A percentile compares a stretch with the other conserved stretches of the same genome.
Evolutionary conservation across 352 stramenopile species (phyloP).

Genomic region (Halophytophthora polymorphica): DNA sequence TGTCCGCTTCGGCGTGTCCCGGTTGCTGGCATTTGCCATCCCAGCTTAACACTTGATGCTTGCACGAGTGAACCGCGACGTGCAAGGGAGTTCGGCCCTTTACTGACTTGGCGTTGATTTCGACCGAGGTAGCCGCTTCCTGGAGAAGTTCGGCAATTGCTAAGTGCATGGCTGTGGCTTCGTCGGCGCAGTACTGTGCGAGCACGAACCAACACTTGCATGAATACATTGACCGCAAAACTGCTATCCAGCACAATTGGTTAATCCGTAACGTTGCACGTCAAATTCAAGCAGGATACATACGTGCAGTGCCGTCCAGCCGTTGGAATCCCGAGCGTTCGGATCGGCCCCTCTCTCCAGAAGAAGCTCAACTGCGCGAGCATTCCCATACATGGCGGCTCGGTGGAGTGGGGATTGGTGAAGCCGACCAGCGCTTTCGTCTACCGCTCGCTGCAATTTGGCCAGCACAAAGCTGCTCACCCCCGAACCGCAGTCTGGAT

Average conservation of each 20-base stretch:
- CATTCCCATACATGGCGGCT: constrained; percentile 48
- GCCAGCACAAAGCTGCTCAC: constrained; percentile 36
- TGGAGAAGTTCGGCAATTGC: constrained; percentile 40
- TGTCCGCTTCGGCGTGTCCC: neutral
- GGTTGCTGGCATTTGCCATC: neutral
- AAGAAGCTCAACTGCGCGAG: constrained; percentile 31
- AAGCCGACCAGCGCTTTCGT: constrained; percentile 18
- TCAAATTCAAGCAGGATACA: constrained; percentile 4
- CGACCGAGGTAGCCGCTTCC: constrained; percentile 5
- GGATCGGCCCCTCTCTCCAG: constrained; percentile 35
- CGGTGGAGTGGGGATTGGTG: constrained; percentile 42
- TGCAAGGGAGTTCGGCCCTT: constrained; percentile 61
- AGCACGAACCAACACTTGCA: neutral
- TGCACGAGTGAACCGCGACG: constrained; percentile 21
- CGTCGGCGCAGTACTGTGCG: constrained; percentile 44
- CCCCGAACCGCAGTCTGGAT: constrained; percentile 20
- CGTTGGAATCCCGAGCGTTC: constrained; percentile 44
- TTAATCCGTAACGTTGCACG: neutral
- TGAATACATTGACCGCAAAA: neutral
- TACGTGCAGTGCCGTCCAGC: constrained; percentile 63
- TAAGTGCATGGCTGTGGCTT: constrained; percentile 27
- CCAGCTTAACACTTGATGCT: neutral
- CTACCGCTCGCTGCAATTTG: constrained; percentile 27
- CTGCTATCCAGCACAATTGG: too few relatives aligned
- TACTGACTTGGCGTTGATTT: constrained; percentile 37